Percentiles rank a stretch among this genome's conserved stretches.
Evolutionary conservation across 1,139 yeast genomes (phyloP).

Genomic region (Sugiyamaella japonica): DNA sequence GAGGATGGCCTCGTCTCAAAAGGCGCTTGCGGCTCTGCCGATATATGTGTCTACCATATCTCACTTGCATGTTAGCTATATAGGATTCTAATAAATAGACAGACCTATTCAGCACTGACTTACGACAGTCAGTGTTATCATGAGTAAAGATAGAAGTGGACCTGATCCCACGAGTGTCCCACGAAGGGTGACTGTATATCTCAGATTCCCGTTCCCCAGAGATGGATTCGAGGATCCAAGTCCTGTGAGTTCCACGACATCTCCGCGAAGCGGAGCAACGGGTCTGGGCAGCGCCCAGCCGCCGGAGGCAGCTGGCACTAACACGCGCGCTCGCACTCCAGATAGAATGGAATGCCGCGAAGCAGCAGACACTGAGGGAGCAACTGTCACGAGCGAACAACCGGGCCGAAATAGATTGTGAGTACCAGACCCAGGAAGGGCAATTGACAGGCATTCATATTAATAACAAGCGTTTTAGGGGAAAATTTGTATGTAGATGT

Average conservation of each 20-base stretch:
- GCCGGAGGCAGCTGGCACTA: not conserved
- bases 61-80: no score
- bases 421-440: slow-evolving; percentile 11
- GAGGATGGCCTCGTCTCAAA: not conserved
- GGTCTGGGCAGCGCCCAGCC: not conserved
- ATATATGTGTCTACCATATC: not conserved
- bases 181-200: slow-evolving; percentile 37
- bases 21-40: not conserved
- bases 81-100: no score
- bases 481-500: slow-evolving; percentile 17
- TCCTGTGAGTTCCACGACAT: slow-evolving; percentile 33
- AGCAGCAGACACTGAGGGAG: slow-evolving; percentile 47
- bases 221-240: slow-evolving; percentile 45
- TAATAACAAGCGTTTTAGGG: slow-evolving; percentile 10
- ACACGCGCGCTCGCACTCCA: slow-evolving; percentile 8
- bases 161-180: not conserved
- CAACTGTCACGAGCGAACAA: slow-evolving; percentile 41
- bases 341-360: slow-evolving; percentile 44
- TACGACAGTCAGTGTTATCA: not conserved
- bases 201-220: slow-evolving; percentile 45
- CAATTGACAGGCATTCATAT: no score
- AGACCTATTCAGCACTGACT: no score
- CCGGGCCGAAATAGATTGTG: slow-evolving; percentile 46
- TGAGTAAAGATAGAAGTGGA: not conserved
- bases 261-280: not conserved